A percentile compares a stretch with the other conserved stretches of the same genome.
Evolutionary conservation across 768 basidiomycete genomes (phyloP).

Genomic region (Boletus fagicola): DNA sequence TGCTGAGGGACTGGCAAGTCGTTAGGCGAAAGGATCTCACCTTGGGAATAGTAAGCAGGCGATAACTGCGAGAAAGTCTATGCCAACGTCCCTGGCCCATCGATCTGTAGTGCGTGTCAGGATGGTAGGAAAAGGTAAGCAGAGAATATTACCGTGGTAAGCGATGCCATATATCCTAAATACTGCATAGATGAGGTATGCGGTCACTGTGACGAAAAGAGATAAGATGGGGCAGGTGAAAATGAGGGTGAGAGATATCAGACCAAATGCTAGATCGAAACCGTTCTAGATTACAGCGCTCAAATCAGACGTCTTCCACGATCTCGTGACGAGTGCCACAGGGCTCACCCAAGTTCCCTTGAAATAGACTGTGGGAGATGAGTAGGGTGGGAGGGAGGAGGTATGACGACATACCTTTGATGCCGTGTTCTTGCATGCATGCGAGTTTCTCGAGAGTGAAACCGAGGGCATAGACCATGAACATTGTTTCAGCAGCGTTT

Average conservation of each 20-base stretch:
- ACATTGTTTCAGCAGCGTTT: constrained; percentile 65
- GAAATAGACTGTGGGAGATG: constrained; percentile 59
- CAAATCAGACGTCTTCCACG: constrained; percentile 17
- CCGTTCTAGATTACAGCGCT: constrained; percentile 58
- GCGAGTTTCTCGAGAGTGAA: constrained; percentile 92
- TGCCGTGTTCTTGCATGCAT: constrained; percentile 93
- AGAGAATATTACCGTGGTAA: constrained; percentile 48
- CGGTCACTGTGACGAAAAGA: constrained; percentile 52
- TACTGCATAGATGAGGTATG: constrained; percentile 72
- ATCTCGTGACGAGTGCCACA: constrained; percentile 9
- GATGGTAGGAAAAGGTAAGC: neutral
- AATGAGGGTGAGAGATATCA: constrained; percentile 12
- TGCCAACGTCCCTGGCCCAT: constrained; percentile 69
- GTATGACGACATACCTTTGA: constrained; percentile 56
- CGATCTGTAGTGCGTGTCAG: constrained; percentile 37
- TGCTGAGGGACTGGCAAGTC: neutral
- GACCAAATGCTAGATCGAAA: constrained; percentile 89
- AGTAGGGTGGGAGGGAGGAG: neutral
- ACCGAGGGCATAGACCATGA: constrained; percentile 78
- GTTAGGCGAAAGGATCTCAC: constrained; percentile 33
- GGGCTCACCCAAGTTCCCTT: constrained; percentile 74
- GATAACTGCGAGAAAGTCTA: constrained; percentile 84
- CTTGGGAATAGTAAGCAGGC: constrained; percentile 90
- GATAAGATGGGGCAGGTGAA: neutral
- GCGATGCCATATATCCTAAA: constrained; percentile 73